Evolutionary conservation across 345 rosid species (phyloP).

Genomic region (Psidium guajava): DNA sequence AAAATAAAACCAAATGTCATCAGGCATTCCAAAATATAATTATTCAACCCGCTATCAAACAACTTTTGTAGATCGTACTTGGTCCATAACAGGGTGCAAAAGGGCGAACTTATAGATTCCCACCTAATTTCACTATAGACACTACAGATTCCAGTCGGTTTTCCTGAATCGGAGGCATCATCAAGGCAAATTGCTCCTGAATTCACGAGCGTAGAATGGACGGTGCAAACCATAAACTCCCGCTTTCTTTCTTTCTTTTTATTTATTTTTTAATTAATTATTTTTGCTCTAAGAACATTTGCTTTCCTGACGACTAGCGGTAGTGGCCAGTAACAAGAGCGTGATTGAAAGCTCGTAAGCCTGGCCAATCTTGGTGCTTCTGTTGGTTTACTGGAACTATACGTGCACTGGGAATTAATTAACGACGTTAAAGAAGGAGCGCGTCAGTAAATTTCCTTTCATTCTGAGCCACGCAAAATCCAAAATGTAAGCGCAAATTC

Average conservation of each 20-base stretch:
- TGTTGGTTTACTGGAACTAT: not conserved
- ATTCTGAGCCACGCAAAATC: not conserved
- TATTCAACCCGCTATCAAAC: not conserved
- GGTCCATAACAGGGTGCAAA: not conserved
- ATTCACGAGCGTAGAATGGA: not conserved
- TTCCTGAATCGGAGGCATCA: not conserved
- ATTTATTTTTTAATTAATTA: accelerated
- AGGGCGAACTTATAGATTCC: not conserved
- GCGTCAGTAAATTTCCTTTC: not conserved
- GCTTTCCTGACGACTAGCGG: not conserved
- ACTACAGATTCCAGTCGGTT: not conserved
- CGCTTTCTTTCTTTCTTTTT: not conserved
- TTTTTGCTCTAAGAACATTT: not conserved
- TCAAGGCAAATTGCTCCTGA: not conserved
- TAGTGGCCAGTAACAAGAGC: not conserved
- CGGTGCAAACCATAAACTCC: not conserved
- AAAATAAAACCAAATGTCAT: not conserved
- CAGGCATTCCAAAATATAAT: not conserved
- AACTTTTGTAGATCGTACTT: not conserved
- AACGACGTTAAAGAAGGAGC: not conserved
- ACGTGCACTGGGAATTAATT: not conserved
- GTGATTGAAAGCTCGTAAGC: not conserved
- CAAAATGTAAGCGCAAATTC: not conserved
- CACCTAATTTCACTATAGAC: not conserved
- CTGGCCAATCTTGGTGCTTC: not conserved